Evolutionary conservation across 208 protist species (phyloP), one percentile per base, ranked within the genome.

Genomic region (Zelonia costaricensis): DNA sequence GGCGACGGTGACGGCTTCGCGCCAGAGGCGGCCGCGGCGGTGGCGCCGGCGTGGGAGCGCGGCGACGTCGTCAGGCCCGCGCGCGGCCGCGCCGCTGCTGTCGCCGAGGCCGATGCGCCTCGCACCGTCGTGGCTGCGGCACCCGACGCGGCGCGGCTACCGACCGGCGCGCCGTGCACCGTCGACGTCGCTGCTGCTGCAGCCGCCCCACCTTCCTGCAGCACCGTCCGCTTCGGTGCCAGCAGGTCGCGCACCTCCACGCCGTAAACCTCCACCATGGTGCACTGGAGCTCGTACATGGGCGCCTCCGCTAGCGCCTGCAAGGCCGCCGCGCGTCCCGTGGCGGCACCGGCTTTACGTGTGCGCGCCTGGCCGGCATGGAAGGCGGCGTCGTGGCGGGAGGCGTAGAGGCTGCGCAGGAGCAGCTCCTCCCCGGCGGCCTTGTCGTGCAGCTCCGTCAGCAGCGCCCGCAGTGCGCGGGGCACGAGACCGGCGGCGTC

Each of bases 181-280:
- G 18, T 9, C 18, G 42, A 22, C 42, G 18, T 9, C n/a, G 42
- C 8, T 45, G 18, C 7, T 10, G 42, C 42, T 23, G 46, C 30
- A 10, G 44, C 4, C 3, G 45, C 15, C 16, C 40, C 31, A 9
- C 49, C 38, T 35, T 58, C 52, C 33, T 58, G 51, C 12, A 54
- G 59, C 31, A 74, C 51, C 25, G 60, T 30, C 10, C 46, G 31
- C 33, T 58, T 72, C 12, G 42, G 49, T 13, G 74, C 69, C 8
- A 88, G 69, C 28, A 90, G 55, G 54, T 88, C 80, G 16, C 55
- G 44, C 46, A 88, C 71, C 38, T 72, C 75, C 46, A 90, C 86
- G 42, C 72, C 73, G 64, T 89, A 87, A 20, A 92, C 51, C 61
- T 89, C 86, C 12, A 85, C 57, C 78, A 91, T 80, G 16, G 63